Conservation (phyloP, 1,284 basidiomycete genomes). For the Wallemia mellicola region DNA sequence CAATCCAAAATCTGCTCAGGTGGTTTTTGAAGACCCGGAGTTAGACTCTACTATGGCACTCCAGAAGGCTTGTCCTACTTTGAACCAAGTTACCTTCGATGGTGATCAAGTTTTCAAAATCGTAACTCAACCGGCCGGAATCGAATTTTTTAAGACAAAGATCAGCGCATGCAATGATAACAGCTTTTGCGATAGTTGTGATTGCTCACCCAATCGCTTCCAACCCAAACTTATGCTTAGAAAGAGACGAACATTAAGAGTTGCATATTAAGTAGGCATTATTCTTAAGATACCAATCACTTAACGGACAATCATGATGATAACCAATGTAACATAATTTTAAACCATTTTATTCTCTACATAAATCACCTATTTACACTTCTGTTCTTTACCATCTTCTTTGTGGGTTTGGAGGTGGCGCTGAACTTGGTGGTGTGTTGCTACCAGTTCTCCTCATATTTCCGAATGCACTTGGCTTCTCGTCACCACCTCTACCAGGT, state of each 20-base stretch:
- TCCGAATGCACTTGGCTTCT: neutral
- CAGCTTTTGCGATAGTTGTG: neutral
- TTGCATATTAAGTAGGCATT: neutral
- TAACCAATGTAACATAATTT: too few relatives aligned
- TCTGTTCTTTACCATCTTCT: neutral
- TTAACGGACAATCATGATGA: too few relatives aligned
- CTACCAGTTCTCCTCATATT: neutral
- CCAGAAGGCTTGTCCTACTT: neutral
- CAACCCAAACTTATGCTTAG: neutral
- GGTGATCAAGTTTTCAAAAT: neutral
- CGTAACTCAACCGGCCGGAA: neutral
- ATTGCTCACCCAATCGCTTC: neutral
- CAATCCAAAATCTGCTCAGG: neutral
- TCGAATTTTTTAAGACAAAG: neutral
- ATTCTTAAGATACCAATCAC: neutral
- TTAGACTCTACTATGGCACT: neutral
- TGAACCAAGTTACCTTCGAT: neutral
- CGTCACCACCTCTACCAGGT: neutral
- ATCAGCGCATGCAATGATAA: neutral
- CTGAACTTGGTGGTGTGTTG: neutral
- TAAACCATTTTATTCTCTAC: neutral
- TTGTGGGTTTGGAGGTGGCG: neutral
- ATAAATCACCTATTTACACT: neutral
- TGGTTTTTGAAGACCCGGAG: neutral
- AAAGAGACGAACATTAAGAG: neutral